phyloP scores from a whole-genome alignment of 2,329 filamentous ascomycete genomes.

The Didymella arachidicola region DNA sequence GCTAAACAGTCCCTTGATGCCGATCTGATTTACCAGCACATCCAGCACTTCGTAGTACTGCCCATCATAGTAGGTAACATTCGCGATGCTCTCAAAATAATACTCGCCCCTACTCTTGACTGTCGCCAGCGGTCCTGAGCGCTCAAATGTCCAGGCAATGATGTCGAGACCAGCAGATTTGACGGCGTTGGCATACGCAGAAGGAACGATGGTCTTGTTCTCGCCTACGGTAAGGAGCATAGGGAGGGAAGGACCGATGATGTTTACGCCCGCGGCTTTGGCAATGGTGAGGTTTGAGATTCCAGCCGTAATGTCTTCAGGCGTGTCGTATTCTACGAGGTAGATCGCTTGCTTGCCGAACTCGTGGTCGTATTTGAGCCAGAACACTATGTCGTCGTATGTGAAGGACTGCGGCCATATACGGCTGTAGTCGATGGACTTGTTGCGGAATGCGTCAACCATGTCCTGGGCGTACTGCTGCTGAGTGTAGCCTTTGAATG shows the following conservation, averaged over 20 bases:
- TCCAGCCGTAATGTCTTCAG: slow-evolving; percentile 58
- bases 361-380: slow-evolving; percentile 67
- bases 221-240: slow-evolving; percentile 62
- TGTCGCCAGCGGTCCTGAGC: slow-evolving; percentile 64
- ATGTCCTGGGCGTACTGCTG: slow-evolving; percentile 69
- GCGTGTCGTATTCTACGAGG: slow-evolving; percentile 65
- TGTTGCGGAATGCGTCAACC: slow-evolving; percentile 50
- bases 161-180: slow-evolving; percentile 68
- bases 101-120: slow-evolving; percentile 42
- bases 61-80: slow-evolving; percentile 66
- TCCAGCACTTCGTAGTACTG: slow-evolving; percentile 70
- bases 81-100: slow-evolving; percentile 57
- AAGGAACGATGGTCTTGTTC: slow-evolving; percentile 64
- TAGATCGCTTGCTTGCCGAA: slow-evolving; percentile 68
- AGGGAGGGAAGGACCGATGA: slow-evolving; percentile 67
- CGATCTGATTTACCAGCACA: slow-evolving; percentile 66
- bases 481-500: slow-evolving; percentile 70
- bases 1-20: slow-evolving; percentile 67
- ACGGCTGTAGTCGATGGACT: slow-evolving; percentile 46
- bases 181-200: slow-evolving; percentile 66
- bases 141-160: slow-evolving; percentile 71
- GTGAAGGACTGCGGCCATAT: slow-evolving; percentile 68
- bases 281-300: slow-evolving; percentile 63
- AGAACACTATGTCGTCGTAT: slow-evolving; percentile 68
- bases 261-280: slow-evolving; percentile 63